Percentiles rank a stretch among this genome's conserved stretches.
These are phyloP conservation scores for Cyclostephanos tholiformis DNA, from an alignment of 108 stramenopile species.

Conservation along the genomic window DNA sequence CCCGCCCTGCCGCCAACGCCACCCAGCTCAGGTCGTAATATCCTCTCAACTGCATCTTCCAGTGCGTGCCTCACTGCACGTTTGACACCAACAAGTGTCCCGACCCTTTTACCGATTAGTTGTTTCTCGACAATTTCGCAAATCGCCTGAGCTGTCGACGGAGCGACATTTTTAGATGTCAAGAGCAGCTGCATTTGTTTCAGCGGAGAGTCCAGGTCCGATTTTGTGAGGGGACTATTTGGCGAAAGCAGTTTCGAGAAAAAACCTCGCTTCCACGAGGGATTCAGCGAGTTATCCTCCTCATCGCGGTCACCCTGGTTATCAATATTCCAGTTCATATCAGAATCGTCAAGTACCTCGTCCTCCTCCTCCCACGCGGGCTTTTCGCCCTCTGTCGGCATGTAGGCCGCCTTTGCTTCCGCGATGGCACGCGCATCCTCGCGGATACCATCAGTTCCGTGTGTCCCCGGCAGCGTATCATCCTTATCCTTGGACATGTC, in stretches of 20 bases:
- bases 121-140: constrained; percentile 59
- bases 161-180: constrained; percentile 90
- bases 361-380: constrained; percentile 76
- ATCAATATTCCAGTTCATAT: constrained; percentile 34
- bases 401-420: constrained; percentile 89
- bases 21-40: constrained; percentile 54
- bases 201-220: constrained; percentile 76
- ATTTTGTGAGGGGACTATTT: constrained; percentile 58
- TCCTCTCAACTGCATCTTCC: constrained; percentile 65
- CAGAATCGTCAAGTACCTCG: constrained; percentile 28
- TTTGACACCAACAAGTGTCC: constrained; percentile 72
- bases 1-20: constrained; percentile 22
- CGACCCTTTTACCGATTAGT: constrained; percentile 73
- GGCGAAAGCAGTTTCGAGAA: constrained; percentile 61
- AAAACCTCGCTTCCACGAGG: constrained; percentile 53
- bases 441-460: constrained; percentile 29
- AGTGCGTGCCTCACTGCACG: constrained; percentile 84
- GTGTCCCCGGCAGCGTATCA: constrained; percentile 3
- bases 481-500: constrained; percentile 63
- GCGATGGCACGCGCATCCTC: constrained; percentile 67
- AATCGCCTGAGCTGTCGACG: constrained; percentile 80
- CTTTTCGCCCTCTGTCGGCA: constrained; percentile 82
- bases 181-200: constrained; percentile 83
- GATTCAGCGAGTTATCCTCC: constrained; percentile 10
- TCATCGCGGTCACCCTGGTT: constrained; percentile 50